Conservation (phyloP, 345 rosid species). For the Populus deltoides region DNA sequence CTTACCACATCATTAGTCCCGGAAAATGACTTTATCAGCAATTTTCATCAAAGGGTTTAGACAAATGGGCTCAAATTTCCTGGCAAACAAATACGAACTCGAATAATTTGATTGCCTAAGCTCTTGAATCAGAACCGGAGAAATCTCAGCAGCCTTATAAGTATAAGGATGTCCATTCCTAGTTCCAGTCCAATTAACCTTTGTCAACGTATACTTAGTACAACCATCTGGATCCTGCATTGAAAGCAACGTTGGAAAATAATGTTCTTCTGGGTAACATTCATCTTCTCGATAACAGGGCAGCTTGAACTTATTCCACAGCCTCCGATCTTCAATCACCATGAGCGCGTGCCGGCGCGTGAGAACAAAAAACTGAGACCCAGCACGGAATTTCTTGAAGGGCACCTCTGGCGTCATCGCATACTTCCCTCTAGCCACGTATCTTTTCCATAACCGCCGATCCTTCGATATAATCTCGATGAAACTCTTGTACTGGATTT, state of each 20-base stretch:
- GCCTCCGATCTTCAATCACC: conserved; percentile 60
- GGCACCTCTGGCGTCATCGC: conserved; percentile 82
- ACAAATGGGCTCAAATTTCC: conserved; percentile 91
- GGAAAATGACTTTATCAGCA: conserved; percentile 72
- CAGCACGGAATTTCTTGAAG: conserved; percentile 61
- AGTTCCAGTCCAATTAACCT: conserved; percentile 95
- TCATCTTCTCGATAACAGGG: conserved; percentile 72
- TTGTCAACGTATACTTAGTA: conserved; percentile 66
- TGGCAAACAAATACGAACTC: conserved; percentile 72
- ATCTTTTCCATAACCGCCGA: conserved; percentile 76
- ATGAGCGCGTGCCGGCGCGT: conserved; percentile 70
- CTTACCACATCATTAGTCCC: conserved; percentile 62
- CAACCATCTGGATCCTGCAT: conserved; percentile 73
- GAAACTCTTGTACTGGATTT: conserved; percentile 60
- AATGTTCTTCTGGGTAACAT: conserved; percentile 97
- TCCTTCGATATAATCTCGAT: conserved; percentile 68
- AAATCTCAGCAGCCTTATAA: conserved; percentile 54
- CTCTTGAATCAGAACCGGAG: conserved; percentile 47
- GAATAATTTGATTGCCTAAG: conserved; percentile 69
- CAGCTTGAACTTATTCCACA: conserved; percentile 77
- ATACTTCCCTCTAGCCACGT: conserved; percentile 67
- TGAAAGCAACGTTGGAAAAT: conserved; percentile 81
- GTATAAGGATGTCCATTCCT: conserved; percentile 79
- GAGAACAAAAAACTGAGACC: conserved; percentile 90
- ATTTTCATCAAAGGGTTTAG: conserved; percentile 70